Evolutionary conservation across 1,139 yeast genomes (phyloP).

Genomic region (Geotrichum aggregatum): DNA sequence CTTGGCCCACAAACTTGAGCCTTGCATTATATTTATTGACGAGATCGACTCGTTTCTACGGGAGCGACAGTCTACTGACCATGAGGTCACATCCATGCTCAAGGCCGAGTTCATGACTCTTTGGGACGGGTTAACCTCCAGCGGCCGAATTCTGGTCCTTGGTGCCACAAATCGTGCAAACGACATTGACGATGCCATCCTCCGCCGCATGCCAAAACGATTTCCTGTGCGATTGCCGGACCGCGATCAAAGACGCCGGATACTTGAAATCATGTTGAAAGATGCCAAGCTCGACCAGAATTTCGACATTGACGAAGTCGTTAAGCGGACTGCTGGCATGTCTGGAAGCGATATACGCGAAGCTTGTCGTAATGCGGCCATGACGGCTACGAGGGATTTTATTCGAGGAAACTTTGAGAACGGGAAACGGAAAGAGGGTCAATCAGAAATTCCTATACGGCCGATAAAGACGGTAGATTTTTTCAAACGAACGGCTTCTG

Average conservation of each 20-base stretch:
- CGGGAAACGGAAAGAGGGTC: slow-evolving; percentile 21
- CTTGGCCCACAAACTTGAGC: slow-evolving; percentile 82
- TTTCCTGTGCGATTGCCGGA: slow-evolving; percentile 77
- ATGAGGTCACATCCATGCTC: slow-evolving; percentile 90
- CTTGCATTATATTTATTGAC: slow-evolving; percentile 91
- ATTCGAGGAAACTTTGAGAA: slow-evolving; percentile 41
- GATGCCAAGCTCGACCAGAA: slow-evolving; percentile 51
- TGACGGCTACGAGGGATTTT: slow-evolving; percentile 81
- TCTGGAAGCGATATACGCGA: slow-evolving; percentile 93
- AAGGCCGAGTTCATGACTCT: slow-evolving; percentile 97
- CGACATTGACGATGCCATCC: slow-evolving; percentile 88
- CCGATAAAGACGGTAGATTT: slow-evolving; percentile 42
- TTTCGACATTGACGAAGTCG: slow-evolving; percentile 61
- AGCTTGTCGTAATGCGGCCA: slow-evolving; percentile 87
- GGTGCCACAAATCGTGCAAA: slow-evolving; percentile 93
- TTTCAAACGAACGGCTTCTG: slow-evolving; percentile 30
- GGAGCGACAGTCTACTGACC: slow-evolving; percentile 79
- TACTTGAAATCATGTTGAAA: slow-evolving; percentile 59
- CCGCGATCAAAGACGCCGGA: slow-evolving; percentile 61
- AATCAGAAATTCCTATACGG: slow-evolving; percentile 25
- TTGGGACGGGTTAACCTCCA: slow-evolving; percentile 85
- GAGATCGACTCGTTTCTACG: slow-evolving; percentile 93
- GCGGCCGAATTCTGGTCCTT: slow-evolving; percentile 77
- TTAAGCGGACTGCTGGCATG: slow-evolving; percentile 61
- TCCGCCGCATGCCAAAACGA: slow-evolving; percentile 88